Percentiles rank a stretch among this genome's conserved stretches.
Conservation (phyloP, 1,284 basidiomycete species). For the Gymnopus androsaceus region DNA sequence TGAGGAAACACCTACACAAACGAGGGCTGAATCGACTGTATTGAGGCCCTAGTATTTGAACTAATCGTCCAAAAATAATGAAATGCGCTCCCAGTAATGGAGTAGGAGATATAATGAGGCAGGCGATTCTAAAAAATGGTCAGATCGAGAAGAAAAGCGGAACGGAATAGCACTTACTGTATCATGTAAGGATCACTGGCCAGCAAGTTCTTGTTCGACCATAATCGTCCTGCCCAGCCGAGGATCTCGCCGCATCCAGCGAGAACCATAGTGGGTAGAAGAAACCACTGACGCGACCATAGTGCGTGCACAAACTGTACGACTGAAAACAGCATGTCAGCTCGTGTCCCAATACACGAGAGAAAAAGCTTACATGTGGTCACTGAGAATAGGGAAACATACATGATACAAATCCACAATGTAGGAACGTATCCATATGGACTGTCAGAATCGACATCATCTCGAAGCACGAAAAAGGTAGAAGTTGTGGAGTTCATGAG, state of each 20-base stretch:
- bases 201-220: slow-evolving; percentile 32
- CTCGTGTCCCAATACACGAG: neutral
- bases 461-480: neutral
- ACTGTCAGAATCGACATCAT: neutral
- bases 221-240: slow-evolving; percentile 46
- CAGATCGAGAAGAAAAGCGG: neutral
- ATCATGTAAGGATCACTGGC: slow-evolving; percentile 40
- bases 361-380: slow-evolving; percentile 34
- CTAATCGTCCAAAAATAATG: slow-evolving; percentile 48
- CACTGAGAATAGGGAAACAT: slow-evolving; percentile 42
- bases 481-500: neutral
- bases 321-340: slow-evolving; percentile 23
- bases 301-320: slow-evolving; percentile 48
- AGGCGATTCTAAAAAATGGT: slow-evolving; percentile 34
- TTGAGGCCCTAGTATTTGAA: slow-evolving; percentile 40
- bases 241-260: slow-evolving; percentile 54
- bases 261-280: slow-evolving; percentile 53
- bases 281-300: slow-evolving; percentile 48
- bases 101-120: slow-evolving; percentile 47
- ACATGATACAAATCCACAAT: slow-evolving; percentile 35
- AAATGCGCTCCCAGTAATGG: slow-evolving; percentile 53
- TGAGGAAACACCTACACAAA: slow-evolving; percentile 34
- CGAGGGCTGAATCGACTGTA: slow-evolving; percentile 38
- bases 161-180: slow-evolving; percentile 6
- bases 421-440: slow-evolving; percentile 48